A percentile compares a stretch with the other conserved stretches of the same genome.
Evolutionary conservation across 495 filamentous ascomycete species (phyloP).

Genomic region (Amphirosellinia nigrospora): DNA sequence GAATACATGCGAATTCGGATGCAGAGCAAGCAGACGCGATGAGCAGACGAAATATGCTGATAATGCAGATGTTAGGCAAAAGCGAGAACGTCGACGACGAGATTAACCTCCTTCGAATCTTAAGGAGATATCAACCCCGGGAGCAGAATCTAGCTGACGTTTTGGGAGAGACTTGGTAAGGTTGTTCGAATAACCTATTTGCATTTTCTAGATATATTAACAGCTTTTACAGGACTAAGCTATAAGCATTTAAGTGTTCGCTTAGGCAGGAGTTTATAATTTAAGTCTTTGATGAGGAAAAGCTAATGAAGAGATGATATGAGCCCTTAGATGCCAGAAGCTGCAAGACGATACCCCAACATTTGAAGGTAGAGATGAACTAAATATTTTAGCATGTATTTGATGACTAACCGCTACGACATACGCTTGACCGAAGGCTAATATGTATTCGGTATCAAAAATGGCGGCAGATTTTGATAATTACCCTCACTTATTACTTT

Average conservation of each 20-base stretch:
- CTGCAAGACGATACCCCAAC: too few species aligned
- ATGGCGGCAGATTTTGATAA: too few species aligned
- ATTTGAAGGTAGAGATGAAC: too few species aligned
- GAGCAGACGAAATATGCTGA: neutral
- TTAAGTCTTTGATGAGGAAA: too few species aligned
- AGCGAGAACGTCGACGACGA: neutral
- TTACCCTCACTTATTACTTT: too few species aligned
- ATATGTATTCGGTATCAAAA: too few species aligned
- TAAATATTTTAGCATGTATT: neutral
- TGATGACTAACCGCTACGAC: neutral
- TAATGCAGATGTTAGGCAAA: neutral
- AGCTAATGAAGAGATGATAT: too few species aligned
- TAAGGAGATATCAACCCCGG: constrained; percentile 2
- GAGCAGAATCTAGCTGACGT: neutral
- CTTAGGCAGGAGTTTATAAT: too few species aligned
- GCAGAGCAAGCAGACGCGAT: neutral
- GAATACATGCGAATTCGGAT: neutral
- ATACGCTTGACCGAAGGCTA: too few species aligned
- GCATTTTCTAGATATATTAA: neutral
- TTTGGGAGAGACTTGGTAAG: constrained; percentile 9
- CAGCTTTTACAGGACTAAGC: neutral
- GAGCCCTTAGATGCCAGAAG: too few species aligned
- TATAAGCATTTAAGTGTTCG: neutral
- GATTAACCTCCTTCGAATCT: neutral
- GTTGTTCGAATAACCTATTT: neutral